Evolutionary conservation across 768 basidiomycete genomes (phyloP).

Genomic region (Boletus pseudopeckii): DNA sequence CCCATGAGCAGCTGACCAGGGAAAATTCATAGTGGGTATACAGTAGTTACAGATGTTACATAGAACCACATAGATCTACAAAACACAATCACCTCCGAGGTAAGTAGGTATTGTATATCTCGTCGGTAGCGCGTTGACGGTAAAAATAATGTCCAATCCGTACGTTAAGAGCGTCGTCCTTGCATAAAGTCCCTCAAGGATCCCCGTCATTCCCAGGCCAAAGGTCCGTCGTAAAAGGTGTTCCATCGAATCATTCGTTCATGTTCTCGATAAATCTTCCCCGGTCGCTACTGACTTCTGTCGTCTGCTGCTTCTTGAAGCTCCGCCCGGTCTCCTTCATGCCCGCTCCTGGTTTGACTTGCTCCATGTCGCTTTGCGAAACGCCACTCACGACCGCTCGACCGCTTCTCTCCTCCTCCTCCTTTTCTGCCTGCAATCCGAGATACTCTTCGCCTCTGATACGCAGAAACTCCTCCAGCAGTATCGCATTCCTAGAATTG

Average conservation of each 20-base stretch:
- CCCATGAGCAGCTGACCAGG: no score
- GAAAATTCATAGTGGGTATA: no score
- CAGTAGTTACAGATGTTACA: no score
- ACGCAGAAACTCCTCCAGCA: constrained; percentile 82
- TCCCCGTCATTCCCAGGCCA: neutral
- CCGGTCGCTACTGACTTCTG: constrained; percentile 19
- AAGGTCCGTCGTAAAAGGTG: neutral
- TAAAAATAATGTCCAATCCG: neutral
- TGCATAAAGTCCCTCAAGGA: no score
- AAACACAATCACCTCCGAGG: no score
- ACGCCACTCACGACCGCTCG: constrained; percentile 8
- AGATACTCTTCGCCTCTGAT: constrained; percentile 74
- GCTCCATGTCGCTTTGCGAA: constrained; percentile 36
- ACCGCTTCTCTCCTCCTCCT: constrained; percentile 22
- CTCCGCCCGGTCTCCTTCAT: constrained; percentile 36
- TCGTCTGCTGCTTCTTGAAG: constrained; percentile 18
- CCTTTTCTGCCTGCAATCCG: constrained; percentile 41
- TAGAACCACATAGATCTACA: no score
- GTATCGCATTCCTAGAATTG: constrained; percentile 82
- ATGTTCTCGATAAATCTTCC: constrained; percentile 42
- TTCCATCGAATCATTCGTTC: neutral
- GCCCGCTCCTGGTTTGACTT: constrained; percentile 56
- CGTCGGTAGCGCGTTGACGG: neutral
- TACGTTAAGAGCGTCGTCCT: neutral
- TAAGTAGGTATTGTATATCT: no score